phyloP scores from a whole-genome alignment of 2,329 filamentous ascomycete genomes.

The Nakataea oryzae region DNA sequence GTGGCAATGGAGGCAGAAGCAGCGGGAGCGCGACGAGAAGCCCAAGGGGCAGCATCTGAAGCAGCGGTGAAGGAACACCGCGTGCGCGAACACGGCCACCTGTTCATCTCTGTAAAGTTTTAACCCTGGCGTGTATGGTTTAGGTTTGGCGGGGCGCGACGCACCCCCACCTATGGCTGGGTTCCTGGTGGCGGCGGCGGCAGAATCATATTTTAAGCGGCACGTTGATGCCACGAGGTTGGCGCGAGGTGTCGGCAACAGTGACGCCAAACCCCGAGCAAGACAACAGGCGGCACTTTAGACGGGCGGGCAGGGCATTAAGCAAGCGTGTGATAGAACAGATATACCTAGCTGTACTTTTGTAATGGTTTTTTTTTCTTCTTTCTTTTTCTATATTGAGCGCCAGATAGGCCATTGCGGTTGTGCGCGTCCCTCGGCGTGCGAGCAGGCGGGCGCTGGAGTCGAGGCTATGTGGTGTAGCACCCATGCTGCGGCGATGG shows the following conservation, averaged over 20 bases:
- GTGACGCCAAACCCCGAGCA: not conserved
- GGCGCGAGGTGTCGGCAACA: not conserved
- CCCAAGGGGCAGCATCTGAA: slow-evolving; percentile 22
- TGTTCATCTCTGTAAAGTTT: not conserved
- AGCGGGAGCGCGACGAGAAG: slow-evolving; percentile 39
- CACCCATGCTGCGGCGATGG: not conserved
- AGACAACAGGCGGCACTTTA: not conserved
- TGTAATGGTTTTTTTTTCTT: too few species aligned
- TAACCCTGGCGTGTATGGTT: not conserved
- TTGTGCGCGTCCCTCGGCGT: too few species aligned
- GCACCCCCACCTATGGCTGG: not conserved
- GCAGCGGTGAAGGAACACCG: slow-evolving; percentile 11
- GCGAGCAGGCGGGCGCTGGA: too few species aligned
- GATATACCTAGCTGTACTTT: not conserved
- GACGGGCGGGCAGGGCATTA: not conserved
- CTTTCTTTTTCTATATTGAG: too few species aligned
- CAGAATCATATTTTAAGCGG: not conserved
- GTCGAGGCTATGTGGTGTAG: not conserved
- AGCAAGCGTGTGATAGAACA: not conserved
- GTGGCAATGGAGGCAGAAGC: slow-evolving; percentile 65
- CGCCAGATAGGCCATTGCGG: too few species aligned
- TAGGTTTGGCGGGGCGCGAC: not conserved
- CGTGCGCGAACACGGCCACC: not conserved
- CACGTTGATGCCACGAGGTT: not conserved
- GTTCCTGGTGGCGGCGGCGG: too few species aligned